These are phyloP conservation scores for Berkeleyomyces basicola DNA, from an alignment of 2,329 filamentous ascomycete genomes.

Conservation along the genomic window DNA sequence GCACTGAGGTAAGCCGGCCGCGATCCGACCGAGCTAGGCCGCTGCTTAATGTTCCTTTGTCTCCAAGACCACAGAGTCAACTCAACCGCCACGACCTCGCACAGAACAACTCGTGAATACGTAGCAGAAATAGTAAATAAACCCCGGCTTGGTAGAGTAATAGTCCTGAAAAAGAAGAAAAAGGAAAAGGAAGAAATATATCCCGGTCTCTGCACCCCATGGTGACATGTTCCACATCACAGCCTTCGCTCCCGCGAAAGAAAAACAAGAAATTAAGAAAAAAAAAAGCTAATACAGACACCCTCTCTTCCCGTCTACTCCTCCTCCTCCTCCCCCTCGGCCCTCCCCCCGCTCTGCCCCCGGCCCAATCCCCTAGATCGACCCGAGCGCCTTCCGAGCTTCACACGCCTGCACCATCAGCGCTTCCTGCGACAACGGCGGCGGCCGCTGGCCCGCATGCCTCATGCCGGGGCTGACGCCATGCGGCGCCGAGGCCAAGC, in stretches of 20 bases:
- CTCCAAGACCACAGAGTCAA: no score
- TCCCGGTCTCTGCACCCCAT: no score
- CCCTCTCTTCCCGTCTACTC: neutral
- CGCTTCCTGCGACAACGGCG: conserved; percentile 3
- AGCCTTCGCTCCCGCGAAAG: neutral
- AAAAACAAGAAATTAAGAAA: conserved; percentile 12
- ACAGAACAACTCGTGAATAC: no score
- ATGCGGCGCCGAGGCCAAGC: neutral
- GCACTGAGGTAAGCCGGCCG: no score
- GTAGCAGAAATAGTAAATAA: no score
- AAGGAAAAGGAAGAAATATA: neutral
- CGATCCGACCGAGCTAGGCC: no score
- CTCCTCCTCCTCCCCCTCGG: no score
- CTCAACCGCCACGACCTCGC: no score
- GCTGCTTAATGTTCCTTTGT: no score
- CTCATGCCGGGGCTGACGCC: neutral
- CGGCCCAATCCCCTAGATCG: conserved; percentile 1
- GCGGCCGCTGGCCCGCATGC: neutral
- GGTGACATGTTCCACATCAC: no score
- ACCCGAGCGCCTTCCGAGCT: conserved; percentile 1
- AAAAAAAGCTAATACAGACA: neutral
- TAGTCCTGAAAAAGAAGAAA: neutral
- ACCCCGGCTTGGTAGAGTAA: neutral
- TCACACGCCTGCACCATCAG: conserved; percentile 1
- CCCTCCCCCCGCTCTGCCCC: neutral